These are phyloP conservation scores for Podospora bellae-mahoneyi DNA, from an alignment of 495 filamentous ascomycete genomes.

Conservation along the genomic window DNA sequence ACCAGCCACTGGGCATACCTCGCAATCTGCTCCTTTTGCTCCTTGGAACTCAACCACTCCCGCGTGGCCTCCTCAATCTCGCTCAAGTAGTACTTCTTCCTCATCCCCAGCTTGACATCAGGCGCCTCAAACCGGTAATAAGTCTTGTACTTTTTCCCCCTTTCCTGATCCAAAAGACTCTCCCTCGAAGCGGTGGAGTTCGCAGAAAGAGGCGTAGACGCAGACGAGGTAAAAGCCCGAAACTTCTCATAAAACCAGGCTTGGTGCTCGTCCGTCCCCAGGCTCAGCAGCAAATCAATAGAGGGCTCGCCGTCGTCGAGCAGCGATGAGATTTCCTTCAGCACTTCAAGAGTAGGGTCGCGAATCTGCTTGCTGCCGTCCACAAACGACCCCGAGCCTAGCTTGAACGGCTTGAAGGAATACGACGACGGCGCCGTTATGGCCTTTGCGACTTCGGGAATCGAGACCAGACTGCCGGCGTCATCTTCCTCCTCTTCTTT, in stretches of 20 bases:
- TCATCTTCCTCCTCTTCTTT: constrained; percentile 27
- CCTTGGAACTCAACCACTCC: constrained; percentile 20
- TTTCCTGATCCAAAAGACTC: constrained; percentile 13
- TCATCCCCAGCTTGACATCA: constrained; percentile 25
- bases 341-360: constrained; percentile 31
- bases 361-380: constrained; percentile 37
- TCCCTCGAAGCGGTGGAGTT: not conserved
- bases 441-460: constrained; percentile 36
- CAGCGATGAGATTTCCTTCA: constrained; percentile 30
- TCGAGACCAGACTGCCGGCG: constrained; percentile 23
- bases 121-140: constrained; percentile 33
- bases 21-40: constrained; percentile 19
- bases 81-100: constrained; percentile 22
- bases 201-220: not conserved
- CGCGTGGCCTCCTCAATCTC: constrained; percentile 31
- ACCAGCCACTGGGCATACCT: constrained; percentile 28
- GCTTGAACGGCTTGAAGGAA: constrained; percentile 36
- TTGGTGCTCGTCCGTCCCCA: constrained; percentile 36
- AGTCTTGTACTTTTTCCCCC: constrained; percentile 23
- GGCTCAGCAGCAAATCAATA: constrained; percentile 30
- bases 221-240: not conserved
- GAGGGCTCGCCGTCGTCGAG: constrained; percentile 23
- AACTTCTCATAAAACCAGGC: constrained; percentile 36
- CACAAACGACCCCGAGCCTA: constrained; percentile 33
- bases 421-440: constrained; percentile 31